phyloP scores from a whole-genome alignment of 1,139 yeast species.

The Wickerhamomyces sp. region DNA sequence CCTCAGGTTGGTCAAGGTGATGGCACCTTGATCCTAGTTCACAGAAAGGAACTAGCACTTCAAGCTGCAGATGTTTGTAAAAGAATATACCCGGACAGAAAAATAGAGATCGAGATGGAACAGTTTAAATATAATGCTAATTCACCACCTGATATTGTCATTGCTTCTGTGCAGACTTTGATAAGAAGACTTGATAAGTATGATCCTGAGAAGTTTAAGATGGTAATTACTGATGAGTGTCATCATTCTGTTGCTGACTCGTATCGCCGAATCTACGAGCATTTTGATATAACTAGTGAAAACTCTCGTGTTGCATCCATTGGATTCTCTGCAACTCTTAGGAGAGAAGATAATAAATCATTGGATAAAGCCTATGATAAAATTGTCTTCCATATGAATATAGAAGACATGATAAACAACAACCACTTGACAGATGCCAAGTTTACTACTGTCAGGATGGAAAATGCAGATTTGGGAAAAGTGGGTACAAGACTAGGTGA shows the following conservation, averaged over 20 bases:
- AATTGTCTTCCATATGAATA: constrained; percentile 64
- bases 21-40: constrained; percentile 69
- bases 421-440: constrained; percentile 69
- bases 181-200: constrained; percentile 49
- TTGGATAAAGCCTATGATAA: constrained; percentile 64
- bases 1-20: constrained; percentile 37
- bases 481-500: constrained; percentile 43
- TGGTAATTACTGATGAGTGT: constrained; percentile 86
- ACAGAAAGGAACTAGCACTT: constrained; percentile 69
- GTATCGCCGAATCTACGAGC: constrained; percentile 53
- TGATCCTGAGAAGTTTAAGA: constrained; percentile 54
- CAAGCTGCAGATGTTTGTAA: constrained; percentile 61
- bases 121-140: constrained; percentile 30
- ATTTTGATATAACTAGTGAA: constrained; percentile 40
- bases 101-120: constrained; percentile 75
- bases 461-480: constrained; percentile 30
- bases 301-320: constrained; percentile 51
- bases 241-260: constrained; percentile 84
- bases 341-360: constrained; percentile 61
- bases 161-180: constrained; percentile 76
- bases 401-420: constrained; percentile 63
- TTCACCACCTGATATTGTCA: constrained; percentile 54
- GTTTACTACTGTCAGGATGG: constrained; percentile 49
- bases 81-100: constrained; percentile 43
- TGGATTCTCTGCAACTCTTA: constrained; percentile 86